These are phyloP conservation scores for Gloeostereum incarnatum DNA, from an alignment of 768 basidiomycete genomes.

Conservation along the genomic window DNA sequence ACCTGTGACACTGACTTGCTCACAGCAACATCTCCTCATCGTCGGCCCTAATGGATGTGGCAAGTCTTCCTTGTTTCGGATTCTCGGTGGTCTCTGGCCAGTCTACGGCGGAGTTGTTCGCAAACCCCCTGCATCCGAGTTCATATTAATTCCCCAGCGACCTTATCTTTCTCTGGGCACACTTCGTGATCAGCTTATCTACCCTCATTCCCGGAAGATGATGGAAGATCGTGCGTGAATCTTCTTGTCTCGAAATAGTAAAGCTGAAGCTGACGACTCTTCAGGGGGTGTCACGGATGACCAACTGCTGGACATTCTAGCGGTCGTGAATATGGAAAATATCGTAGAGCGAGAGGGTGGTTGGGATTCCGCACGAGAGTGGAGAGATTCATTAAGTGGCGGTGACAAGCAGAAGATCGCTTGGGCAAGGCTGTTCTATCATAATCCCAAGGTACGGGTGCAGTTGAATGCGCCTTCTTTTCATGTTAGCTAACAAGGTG, in stretches of 20 bases:
- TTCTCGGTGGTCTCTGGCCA: slow-evolving; percentile 94
- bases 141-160: slow-evolving; percentile 92
- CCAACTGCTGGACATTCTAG: slow-evolving; percentile 63
- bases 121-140: slow-evolving; percentile 82
- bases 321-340: slow-evolving; percentile 73
- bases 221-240: slow-evolving; percentile 64
- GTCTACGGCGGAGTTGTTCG: slow-evolving; percentile 71
- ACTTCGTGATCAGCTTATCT: slow-evolving; percentile 92
- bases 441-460: slow-evolving; percentile 69
- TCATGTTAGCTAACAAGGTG: not conserved
- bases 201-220: slow-evolving; percentile 76
- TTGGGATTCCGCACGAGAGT: slow-evolving; percentile 84
- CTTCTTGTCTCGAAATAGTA: not conserved
- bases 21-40: slow-evolving; percentile 84
- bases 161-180: slow-evolving; percentile 94
- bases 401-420: slow-evolving; percentile 97
- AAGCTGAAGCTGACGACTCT: slow-evolving; percentile 4
- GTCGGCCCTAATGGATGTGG: slow-evolving; percentile 94
- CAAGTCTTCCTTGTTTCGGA: slow-evolving; percentile 91
- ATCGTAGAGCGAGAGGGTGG: slow-evolving; percentile 95
- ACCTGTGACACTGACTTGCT: too few species aligned
- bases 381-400: slow-evolving; percentile 89
- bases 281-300: slow-evolving; percentile 65
- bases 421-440: slow-evolving; percentile 95
- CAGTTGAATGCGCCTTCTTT: slow-evolving; percentile 1